phyloP scores from a whole-genome alignment of 345 rosid genomes.

The Linum tenue region DNA sequence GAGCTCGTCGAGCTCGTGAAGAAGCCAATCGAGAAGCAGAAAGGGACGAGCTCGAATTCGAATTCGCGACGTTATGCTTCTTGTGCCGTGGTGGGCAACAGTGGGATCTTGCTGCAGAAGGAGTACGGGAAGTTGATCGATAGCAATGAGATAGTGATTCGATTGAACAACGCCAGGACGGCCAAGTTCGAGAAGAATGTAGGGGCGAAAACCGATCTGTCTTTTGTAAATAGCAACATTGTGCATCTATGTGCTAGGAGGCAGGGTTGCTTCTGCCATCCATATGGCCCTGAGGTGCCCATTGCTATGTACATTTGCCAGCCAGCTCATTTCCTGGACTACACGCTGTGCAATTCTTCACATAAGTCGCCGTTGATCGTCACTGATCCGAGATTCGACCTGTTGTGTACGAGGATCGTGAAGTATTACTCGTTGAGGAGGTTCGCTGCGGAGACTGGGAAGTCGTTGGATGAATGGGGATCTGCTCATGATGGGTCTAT shows the following conservation, averaged over 20 bases:
- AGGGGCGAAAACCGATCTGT: constrained; percentile 63
- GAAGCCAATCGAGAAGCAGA: constrained; percentile 43
- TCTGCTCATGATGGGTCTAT: constrained; percentile 55
- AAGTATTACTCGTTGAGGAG: constrained; percentile 73
- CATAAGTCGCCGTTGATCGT: constrained; percentile 48
- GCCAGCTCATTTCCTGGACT: constrained; percentile 76
- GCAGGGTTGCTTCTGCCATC: constrained; percentile 67
- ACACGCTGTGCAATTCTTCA: constrained; percentile 50
- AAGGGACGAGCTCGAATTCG: constrained; percentile 21
- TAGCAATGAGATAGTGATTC: constrained; percentile 68
- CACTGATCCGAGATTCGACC: constrained; percentile 79
- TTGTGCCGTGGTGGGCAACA: constrained; percentile 91
- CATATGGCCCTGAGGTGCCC: constrained; percentile 59
- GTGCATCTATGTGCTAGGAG: constrained; percentile 63
- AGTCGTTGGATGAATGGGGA: constrained; percentile 55
- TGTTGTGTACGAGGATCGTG: constrained; percentile 60
- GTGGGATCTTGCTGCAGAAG: constrained; percentile 59
- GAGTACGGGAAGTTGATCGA: constrained; percentile 60
- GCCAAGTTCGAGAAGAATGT: constrained; percentile 42
- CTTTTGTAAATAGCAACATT: constrained; percentile 82
- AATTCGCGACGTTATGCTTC: constrained; percentile 38
- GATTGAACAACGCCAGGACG: constrained; percentile 77
- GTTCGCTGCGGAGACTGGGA: constrained; percentile 40
- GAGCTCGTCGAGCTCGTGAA: constrained; percentile 56
- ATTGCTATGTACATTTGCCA: constrained; percentile 80